Conservation (phyloP, 2,329 filamentous ascomycete species). For the Ceratocystis colombiana region DNA sequence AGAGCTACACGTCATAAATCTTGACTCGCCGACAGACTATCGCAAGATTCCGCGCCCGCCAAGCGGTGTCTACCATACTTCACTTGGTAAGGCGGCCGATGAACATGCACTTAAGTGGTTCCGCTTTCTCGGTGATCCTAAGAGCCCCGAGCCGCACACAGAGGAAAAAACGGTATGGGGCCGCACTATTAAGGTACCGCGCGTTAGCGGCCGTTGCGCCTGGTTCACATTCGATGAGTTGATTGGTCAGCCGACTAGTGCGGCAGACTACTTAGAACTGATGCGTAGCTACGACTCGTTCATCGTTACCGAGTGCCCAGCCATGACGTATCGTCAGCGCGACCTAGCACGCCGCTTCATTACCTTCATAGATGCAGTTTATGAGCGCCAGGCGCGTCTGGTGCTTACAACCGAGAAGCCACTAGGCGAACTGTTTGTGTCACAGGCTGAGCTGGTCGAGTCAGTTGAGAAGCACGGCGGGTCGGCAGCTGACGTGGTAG, state of each 20-base stretch:
- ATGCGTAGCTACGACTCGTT: slow-evolving; percentile 86
- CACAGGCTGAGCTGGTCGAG: slow-evolving; percentile 56
- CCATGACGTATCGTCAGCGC: slow-evolving; percentile 76
- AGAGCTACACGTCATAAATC: slow-evolving; percentile 77
- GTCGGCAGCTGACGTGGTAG: slow-evolving; percentile 28
- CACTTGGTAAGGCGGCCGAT: slow-evolving; percentile 65
- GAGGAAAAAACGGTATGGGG: slow-evolving; percentile 86
- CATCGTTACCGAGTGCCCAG: slow-evolving; percentile 80
- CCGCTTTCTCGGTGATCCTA: slow-evolving; percentile 76
- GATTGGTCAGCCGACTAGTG: slow-evolving; percentile 77
- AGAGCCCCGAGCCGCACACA: slow-evolving; percentile 61
- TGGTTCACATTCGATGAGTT: slow-evolving; percentile 90
- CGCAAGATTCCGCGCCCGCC: slow-evolving; percentile 90
- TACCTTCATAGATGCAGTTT: slow-evolving; percentile 93
- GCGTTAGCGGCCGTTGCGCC: slow-evolving; percentile 76
- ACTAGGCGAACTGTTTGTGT: slow-evolving; percentile 75
- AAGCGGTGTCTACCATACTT: slow-evolving; percentile 87
- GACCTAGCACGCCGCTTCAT: slow-evolving; percentile 91
- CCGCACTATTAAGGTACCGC: slow-evolving; percentile 74
- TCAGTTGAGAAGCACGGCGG: slow-evolving; percentile 44
- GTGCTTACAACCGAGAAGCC: slow-evolving; percentile 85
- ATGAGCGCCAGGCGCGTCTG: slow-evolving; percentile 85
- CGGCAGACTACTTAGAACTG: slow-evolving; percentile 90
- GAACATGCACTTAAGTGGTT: slow-evolving; percentile 93
- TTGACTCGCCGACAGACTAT: slow-evolving; percentile 93